Conservation (phyloP, 352 stramenopile species). For the Paralagenidium karlingii region DNA sequence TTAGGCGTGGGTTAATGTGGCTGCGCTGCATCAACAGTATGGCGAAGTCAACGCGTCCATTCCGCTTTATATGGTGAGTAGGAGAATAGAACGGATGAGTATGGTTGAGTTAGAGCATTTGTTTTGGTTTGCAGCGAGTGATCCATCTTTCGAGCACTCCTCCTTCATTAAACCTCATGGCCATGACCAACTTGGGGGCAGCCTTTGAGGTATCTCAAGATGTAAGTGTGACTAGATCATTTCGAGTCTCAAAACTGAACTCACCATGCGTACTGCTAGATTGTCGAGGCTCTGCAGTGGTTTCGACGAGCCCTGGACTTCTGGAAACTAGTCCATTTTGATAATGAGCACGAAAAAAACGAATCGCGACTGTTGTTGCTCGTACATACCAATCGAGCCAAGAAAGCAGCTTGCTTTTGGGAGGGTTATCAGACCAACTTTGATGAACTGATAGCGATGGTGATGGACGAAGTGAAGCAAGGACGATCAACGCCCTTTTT, state of each 20-base stretch:
- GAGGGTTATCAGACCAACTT: slow-evolving; percentile 15
- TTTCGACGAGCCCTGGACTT: slow-evolving; percentile 11
- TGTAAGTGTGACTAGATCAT: no score
- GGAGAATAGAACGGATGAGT: neutral
- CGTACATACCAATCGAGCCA: slow-evolving; percentile 21
- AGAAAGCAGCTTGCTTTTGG: slow-evolving; percentile 41
- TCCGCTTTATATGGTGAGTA: slow-evolving; percentile 22
- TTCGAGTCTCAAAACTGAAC: no score
- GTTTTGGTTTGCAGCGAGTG: slow-evolving; percentile 9
- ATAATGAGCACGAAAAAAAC: slow-evolving; percentile 4
- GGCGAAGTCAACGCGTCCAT: slow-evolving; percentile 39
- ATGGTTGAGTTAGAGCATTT: slow-evolving; percentile 9
- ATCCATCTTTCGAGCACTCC: slow-evolving; percentile 1
- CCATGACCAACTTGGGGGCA: slow-evolving; percentile 31
- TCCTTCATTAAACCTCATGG: slow-evolving; percentile 4
- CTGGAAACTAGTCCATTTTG: slow-evolving; percentile 3
- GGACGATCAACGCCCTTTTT: slow-evolving; percentile 16
- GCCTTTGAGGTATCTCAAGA: slow-evolving; percentile 26
- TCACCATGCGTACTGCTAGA: no score
- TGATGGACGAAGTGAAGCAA: slow-evolving; percentile 7
- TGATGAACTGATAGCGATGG: slow-evolving; percentile 16
- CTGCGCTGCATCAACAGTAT: slow-evolving; percentile 43
- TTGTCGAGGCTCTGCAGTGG: slow-evolving; percentile 13
- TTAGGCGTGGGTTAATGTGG: slow-evolving; percentile 57
- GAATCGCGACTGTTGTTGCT: slow-evolving; percentile 1